Conservation (phyloP, 495 filamentous ascomycete species). For the Lophium mytilinum region DNA sequence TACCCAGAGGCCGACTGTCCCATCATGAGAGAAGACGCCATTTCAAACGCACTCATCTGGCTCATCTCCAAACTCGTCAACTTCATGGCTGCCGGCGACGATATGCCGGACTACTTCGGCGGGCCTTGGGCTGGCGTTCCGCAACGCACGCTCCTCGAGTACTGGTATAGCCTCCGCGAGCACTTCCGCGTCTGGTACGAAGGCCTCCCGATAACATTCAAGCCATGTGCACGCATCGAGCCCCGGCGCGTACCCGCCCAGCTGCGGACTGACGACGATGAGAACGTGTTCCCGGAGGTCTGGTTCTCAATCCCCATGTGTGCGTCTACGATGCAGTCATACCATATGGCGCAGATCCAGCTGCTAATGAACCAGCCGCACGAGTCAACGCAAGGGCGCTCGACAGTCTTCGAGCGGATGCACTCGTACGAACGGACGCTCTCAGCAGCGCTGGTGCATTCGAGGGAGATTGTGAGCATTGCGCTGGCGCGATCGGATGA, state of each 20-base stretch:
- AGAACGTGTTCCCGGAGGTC: conserved; percentile 45
- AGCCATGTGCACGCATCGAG: conserved; percentile 40
- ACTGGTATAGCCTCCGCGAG: conserved; percentile 39
- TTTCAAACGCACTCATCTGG: conserved; percentile 57
- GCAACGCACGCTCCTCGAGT: conserved; percentile 47
- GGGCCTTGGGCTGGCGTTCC: conserved; percentile 40
- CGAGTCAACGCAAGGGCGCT: conserved; percentile 44
- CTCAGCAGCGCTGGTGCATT: conserved; percentile 47
- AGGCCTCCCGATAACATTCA: conserved; percentile 51
- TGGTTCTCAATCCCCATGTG: conserved; percentile 59
- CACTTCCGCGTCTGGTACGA: conserved; percentile 53
- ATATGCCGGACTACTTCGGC: conserved; percentile 33
- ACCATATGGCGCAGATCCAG: conserved; percentile 57
- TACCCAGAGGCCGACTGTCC: conserved; percentile 39
- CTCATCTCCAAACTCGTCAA: conserved; percentile 56
- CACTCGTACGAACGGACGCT: conserved; percentile 48
- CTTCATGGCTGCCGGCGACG: conserved; percentile 48
- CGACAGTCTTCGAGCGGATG: conserved; percentile 43
- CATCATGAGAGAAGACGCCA: conserved; percentile 47
- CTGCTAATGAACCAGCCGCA: conserved; percentile 56
- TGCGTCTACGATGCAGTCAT: conserved; percentile 56
- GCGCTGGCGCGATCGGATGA: conserved; percentile 45
- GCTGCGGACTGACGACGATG: conserved; percentile 27
- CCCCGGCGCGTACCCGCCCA: conserved; percentile 2
- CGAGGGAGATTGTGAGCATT: conserved; percentile 38